These are phyloP conservation scores for Asterella californica DNA, from an alignment of 225 moss, liverwort and hornwort genomes.

Conservation along the genomic window DNA sequence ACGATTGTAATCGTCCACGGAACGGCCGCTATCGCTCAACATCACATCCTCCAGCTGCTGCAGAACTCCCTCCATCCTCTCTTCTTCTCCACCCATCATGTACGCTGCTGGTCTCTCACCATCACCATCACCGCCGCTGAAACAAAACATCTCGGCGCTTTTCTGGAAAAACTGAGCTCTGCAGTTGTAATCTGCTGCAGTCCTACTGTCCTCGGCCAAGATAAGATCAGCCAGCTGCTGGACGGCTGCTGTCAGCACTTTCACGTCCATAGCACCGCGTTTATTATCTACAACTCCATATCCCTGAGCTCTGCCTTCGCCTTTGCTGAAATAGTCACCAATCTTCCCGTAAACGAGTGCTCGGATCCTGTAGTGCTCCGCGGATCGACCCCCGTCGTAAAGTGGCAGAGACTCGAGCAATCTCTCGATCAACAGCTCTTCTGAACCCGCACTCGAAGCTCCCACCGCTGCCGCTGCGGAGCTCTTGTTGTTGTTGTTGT, in stretches of 20 bases:
- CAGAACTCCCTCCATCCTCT: neutral
- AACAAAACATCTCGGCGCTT: conserved; percentile 23
- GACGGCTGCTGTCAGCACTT: conserved; percentile 5
- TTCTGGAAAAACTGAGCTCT: conserved; percentile 27
- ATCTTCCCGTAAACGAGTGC: conserved; percentile 19
- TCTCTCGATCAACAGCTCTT: conserved; percentile 18
- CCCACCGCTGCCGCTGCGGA: neutral
- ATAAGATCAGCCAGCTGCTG: conserved; percentile 21
- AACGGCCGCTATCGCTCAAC: conserved; percentile 24
- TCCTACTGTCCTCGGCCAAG: conserved; percentile 29
- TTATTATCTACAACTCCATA: neutral
- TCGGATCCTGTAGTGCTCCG: conserved; percentile 15
- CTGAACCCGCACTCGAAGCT: neutral
- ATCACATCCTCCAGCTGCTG: conserved; percentile 17
- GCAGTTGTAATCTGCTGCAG: conserved; percentile 28
- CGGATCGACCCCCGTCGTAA: conserved; percentile 5
- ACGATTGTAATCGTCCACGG: conserved; percentile 19
- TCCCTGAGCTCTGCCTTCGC: neutral
- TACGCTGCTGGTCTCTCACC: neutral
- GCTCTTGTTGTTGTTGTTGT: no score
- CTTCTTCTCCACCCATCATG: no score
- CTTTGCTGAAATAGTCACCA: conserved; percentile 19
- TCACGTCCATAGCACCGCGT: neutral
- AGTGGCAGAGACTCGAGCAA: conserved; percentile 18
- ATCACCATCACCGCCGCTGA: neutral